Evolutionary conservation across 306 rosid species (phyloP), one percentile per base, ranked within the genome.

Genomic region (Spatholobus suberectus): DNA sequence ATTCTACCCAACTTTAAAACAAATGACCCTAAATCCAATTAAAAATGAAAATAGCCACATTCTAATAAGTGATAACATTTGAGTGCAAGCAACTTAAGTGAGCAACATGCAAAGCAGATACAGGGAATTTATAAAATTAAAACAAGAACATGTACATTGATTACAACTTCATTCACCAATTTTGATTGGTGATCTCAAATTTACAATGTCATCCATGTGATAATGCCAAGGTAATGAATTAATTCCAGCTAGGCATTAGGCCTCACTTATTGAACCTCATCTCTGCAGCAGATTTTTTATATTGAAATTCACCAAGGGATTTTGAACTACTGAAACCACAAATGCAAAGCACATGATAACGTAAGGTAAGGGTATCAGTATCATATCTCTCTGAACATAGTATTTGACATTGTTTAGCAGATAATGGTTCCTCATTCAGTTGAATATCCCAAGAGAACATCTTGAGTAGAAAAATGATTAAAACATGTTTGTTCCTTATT

Each of bases 341-440:
- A 12, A 27, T 61, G 4, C 67, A 61, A 61, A 61, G 40, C 38
- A 26, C 38, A 27, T 59, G 18, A 59, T 61, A 26, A 61, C n/a
- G 0, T 12, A 11, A 8, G 67, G 18, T n/a, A n/a, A n/a, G n/a
- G n/a, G n/a, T n/a, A n/a, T n/a, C n/a, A n/a, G 18, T 26, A 24
- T 59, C 67, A 24, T 24, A 59, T n/a, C n/a, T 26, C 6, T 24
- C 18, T 24, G 35, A 59, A 59, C 37, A 59, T 59, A 5, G 18
- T 57, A 57, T 9, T 24, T 59, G 18, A 61, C 68, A 61, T 61
- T 61, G 68, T 61, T 27, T 61, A 27, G 68, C 68, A 27, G 68
- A 4, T 61, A 27, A 24, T 13, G 37, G 18, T 24, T 37, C 24
- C 37, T 59, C 4, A 59, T 59, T 26, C 67, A 29, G 20, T 14